Evolutionary conservation across 306 rosid genomes (phyloP), one percentile per base, ranked within the genome.

Genomic region (Pachyrhizus erosus): DNA sequence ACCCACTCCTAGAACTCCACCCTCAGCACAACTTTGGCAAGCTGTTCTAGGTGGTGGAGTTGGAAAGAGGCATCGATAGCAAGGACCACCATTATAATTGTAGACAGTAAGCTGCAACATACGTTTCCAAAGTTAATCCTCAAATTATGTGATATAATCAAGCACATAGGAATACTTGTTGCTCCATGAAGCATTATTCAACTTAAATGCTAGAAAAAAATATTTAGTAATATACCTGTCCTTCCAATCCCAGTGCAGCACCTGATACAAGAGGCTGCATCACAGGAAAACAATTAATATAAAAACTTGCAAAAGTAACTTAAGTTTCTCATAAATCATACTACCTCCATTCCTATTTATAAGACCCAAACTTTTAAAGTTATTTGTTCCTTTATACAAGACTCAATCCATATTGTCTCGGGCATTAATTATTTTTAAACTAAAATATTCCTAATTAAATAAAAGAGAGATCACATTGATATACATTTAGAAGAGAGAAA

Each of bases 251-350:
- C 57, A 96, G 64, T 0, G 99, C 99, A 55, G 98, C 99, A 84
- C 99, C 99, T 62, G 98, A 96, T 61, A 96, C 99, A 72, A 96
- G 98, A 85, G 99, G 98, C 99, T 96, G 94, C 90, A 87, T 34
- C 65, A 88, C 20, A 89, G 0, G 8, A 20, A 31, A 73, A 27
- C 84, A 80, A 81, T 85, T 78, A 90, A 33, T 75, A 73, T 29
- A 72, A 73, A 10, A 29, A 21, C 21, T 6, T 58, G 39, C 48
- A 31, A 29, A 48, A 55, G 42, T 45, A 33, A 57, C 77, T 42
- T 64, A 39, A 64, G 14, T 20, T 83, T 72, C 49, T 33, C 7
- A 76, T 39, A 74, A 65, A 45, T 65, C 54, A 70, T 37, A 43
- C 61, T n/a, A n/a, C n/a, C n/a, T n/a, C n/a, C n/a, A n/a, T n/a